phyloP scores from a whole-genome alignment of 306 rosid genomes.

The peach (Prunus persica) region DNA sequence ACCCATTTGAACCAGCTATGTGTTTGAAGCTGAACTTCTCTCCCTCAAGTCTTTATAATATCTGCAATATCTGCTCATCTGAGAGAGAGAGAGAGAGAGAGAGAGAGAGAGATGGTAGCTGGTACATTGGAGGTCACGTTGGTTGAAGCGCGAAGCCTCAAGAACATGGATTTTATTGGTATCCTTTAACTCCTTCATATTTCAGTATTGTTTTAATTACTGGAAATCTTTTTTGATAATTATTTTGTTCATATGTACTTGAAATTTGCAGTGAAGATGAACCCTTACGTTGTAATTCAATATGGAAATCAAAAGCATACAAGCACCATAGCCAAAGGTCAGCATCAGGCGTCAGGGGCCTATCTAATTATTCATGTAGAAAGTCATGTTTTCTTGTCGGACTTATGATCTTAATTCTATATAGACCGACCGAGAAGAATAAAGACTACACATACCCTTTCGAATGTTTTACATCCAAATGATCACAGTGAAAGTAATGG shows the following conservation, averaged over 20 bases:
- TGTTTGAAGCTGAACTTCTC: neutral
- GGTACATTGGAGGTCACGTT: conserved; percentile 6
- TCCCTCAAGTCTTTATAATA: too few relatives aligned
- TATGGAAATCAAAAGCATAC: conserved; percentile 15
- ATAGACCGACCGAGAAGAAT: neutral
- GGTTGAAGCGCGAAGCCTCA: conserved; percentile 7
- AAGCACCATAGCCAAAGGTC: conserved; percentile 15
- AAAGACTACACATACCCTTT: neutral
- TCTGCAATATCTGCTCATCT: neutral
- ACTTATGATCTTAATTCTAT: neutral
- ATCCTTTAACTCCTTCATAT: neutral
- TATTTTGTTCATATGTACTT: neutral
- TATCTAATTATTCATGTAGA: neutral
- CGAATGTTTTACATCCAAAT: neutral
- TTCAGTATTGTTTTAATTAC: neutral
- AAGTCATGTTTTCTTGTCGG: neutral
- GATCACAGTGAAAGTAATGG: neutral
- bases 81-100: neutral
- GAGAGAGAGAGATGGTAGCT: neutral
- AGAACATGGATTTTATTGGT: conserved; percentile 17
- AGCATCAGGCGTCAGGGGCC: neutral
- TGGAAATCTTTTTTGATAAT: neutral
- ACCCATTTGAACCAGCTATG: neutral
- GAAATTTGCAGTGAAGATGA: conserved; percentile 19
- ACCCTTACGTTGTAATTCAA: conserved; percentile 9